phyloP scores from a whole-genome alignment of 106 monocot genomes.

The Apostasia shenzhenica region DNA sequence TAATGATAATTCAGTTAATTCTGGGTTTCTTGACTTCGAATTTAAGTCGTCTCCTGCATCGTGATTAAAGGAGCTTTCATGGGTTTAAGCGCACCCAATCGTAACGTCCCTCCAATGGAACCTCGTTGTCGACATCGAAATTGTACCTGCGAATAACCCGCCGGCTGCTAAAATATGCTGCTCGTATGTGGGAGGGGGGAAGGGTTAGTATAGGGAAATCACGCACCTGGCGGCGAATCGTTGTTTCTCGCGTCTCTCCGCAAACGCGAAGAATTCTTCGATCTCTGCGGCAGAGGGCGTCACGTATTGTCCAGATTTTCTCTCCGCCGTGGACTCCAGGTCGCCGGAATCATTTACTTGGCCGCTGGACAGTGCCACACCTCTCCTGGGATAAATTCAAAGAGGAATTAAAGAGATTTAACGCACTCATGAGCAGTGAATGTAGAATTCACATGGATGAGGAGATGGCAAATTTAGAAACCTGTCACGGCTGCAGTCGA shows the following conservation, averaged over 20 bases:
- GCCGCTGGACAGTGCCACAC: constrained; percentile 19
- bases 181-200: background rate
- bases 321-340: constrained; percentile 5
- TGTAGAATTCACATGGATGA: background rate
- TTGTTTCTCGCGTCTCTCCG: constrained; percentile 40
- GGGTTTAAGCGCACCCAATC: constrained; percentile 48
- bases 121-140: constrained; percentile 57
- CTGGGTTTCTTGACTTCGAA: background rate
- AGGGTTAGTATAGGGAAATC: constrained; percentile 8
- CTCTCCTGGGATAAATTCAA: constrained; percentile 21
- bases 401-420: background rate
- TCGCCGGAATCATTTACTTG: constrained; percentile 13
- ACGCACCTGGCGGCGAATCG: constrained; percentile 47
- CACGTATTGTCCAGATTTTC: background rate
- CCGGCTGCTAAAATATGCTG: background rate
- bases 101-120: constrained; percentile 67
- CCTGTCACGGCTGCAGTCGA: constrained; percentile 23
- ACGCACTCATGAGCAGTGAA: background rate
- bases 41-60: background rate
- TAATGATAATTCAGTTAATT: constrained; percentile 4
- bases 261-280: constrained; percentile 64
- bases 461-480: background rate
- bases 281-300: constrained; percentile 48
- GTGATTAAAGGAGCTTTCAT: background rate
- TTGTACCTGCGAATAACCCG: constrained; percentile 58